Evolutionary conservation across 306 rosid species (phyloP).

Genomic region (Ziziphus jujuba): DNA sequence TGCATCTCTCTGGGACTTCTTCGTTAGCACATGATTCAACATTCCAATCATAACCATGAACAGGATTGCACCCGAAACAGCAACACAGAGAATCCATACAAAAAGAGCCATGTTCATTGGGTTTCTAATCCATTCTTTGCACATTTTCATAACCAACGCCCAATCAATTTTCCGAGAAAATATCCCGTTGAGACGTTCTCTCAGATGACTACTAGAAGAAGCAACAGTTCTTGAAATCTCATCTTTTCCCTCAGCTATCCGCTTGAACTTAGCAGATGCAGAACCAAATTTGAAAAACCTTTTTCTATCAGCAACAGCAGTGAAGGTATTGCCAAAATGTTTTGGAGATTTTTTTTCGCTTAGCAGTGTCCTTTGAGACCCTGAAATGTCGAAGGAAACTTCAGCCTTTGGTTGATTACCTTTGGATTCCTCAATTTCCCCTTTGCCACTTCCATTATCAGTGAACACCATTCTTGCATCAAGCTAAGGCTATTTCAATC

Average conservation of each 20-base stretch:
- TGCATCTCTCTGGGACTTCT: constrained; percentile 60
- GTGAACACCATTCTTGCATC: constrained; percentile 47
- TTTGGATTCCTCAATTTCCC: constrained; percentile 52
- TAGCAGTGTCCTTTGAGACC: constrained; percentile 40
- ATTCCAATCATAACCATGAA: constrained; percentile 96
- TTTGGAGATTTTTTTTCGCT: constrained; percentile 40
- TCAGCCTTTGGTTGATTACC: constrained; percentile 39
- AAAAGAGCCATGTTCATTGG: constrained; percentile 92
- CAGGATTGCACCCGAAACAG: constrained; percentile 84
- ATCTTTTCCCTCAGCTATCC: constrained; percentile 55
- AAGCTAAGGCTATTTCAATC: constrained; percentile 20
- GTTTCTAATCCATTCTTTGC: constrained; percentile 66
- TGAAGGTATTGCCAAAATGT: constrained; percentile 30
- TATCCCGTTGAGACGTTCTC: constrained; percentile 48
- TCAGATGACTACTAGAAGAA: constrained; percentile 47
- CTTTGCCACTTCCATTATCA: constrained; percentile 45
- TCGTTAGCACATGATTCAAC: constrained; percentile 60
- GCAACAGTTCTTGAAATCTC: constrained; percentile 60
- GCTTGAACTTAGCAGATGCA: constrained; percentile 66
- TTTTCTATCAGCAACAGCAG: constrained; percentile 39
- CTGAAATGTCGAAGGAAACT: constrained; percentile 40
- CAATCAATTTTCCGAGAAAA: constrained; percentile 62
- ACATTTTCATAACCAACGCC: constrained; percentile 53
- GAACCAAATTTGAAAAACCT: constrained; percentile 63
- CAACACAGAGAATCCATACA: constrained; percentile 67